Evolutionary conservation across 176 grass and related monocot genomes (phyloP), one percentile per base, ranked within the genome.

Genomic region (Bonia amplexicaulis): DNA sequence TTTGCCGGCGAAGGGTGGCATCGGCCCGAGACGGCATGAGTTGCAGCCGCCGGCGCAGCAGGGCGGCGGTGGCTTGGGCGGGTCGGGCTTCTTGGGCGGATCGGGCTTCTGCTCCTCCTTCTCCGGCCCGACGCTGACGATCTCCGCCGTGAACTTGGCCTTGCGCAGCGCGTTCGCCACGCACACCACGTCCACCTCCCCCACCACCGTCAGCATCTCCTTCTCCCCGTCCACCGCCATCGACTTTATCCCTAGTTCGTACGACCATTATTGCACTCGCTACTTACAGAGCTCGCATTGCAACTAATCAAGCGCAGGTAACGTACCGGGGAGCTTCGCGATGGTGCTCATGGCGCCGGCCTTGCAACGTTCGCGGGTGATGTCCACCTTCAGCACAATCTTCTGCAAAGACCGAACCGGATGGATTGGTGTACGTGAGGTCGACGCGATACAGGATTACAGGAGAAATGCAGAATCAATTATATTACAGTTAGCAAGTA

Each of bases 331-430:
- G 62, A 94, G 4, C 46, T 77, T 89, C 60, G 86, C 88, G 62
- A 74, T 48, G 17, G 22, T 61, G 35, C n/a, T 85, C 83, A 83
- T 76, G 74, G 89, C 85, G 48, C 42, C 42, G 54, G 77, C 80
- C 84, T 85, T 97, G 86, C 90, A 90, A n/a, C 60, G 73, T 2
- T 89, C 80, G 47, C 80, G 73, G 59, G 48, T 70, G 68, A 85
- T 67, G 42, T 84, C 55, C 60, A 94, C 90, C 77, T 94, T 83
- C 41, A 97, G 44, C 85, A 94, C 92, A 25, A 92, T 97, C 82
- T 92, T 94, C 92, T 97, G 90, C 76, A 71, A 69, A 73, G 40
- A 8, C 7, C 40, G 7, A 0, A 49, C 40, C 59, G 6, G 17
- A 66, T 9, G 8, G 33, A 81, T 48, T 29, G 3, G 20, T 45